Evolutionary conservation across 257 asterid genomes (phyloP).

Genomic region (Salvia miltiorrhiza): DNA sequence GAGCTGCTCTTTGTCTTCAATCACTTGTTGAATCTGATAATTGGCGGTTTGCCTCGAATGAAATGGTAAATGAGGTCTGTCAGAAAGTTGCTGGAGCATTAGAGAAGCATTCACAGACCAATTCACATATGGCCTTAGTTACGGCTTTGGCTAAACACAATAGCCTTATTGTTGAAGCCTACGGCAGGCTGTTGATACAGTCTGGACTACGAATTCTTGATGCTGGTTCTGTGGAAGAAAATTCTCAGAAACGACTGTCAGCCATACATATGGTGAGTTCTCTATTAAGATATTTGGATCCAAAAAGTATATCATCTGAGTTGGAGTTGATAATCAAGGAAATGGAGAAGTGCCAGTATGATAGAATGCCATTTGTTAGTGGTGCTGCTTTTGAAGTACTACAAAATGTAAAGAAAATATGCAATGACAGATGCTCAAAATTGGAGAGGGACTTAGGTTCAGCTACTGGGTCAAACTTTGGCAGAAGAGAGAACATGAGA

Average conservation of each 20-base stretch:
- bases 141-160: conserved; percentile 80
- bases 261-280: conserved; percentile 91
- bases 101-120: conserved; percentile 73
- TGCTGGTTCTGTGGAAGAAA: conserved; percentile 49
- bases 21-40: conserved; percentile 88
- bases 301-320: conserved; percentile 68
- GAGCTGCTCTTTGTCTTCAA: conserved; percentile 89
- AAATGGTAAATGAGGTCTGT: conserved; percentile 82
- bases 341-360: conserved; percentile 81
- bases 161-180: conserved; percentile 81
- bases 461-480: conserved; percentile 46
- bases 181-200: conserved; percentile 66
- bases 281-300: conserved; percentile 75
- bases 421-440: conserved; percentile 42
- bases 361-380: conserved; percentile 73
- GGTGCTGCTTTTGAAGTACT: conserved; percentile 94
- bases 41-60: conserved; percentile 87
- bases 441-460: conserved; percentile 48
- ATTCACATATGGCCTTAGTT: conserved; percentile 78
- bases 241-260: conserved; percentile 75
- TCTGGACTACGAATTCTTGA: conserved; percentile 64
- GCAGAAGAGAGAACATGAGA: conserved; percentile 39
- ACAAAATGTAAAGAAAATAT: conserved; percentile 66
- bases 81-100: conserved; percentile 86
- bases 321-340: conserved; percentile 62